Base-by-base conservation (phyloP, 495 filamentous ascomycete species). In the Xylaria sp. region DNA sequence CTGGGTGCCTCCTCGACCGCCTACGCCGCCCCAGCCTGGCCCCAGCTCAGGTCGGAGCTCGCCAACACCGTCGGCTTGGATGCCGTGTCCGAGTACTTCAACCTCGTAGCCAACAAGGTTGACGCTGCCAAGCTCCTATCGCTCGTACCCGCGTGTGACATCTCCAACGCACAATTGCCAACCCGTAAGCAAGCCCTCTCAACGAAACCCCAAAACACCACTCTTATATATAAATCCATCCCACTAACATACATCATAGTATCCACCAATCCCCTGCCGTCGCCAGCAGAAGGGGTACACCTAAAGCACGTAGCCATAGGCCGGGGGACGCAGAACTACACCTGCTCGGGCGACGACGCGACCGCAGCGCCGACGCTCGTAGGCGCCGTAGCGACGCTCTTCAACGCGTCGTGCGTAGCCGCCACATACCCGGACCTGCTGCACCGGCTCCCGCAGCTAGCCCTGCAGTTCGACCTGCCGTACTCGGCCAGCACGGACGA, bases 321-420 rank as follows among this genome's bases (percentile, higher is more conserved):
- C 75, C 91, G 93, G 43, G 95, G 95, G 46, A 95, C 90, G 14
- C 88, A 98, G 84, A 97, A 98, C 86, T 98, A 97, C 81, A 94
- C 93, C 69, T 98, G 95, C 85, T 84, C 87, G 44, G 77, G 85
- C 41, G 82, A 82, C 65, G 86, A 88, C 72, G 76, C 87, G 3
- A 80, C 84, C 1, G 86, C 89, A 5, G 77, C 81, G 0, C 95
- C 95, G n/a, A 78, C 77, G 5, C 80, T 89, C 21, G 78, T 86
- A 50, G 96, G 96, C 70, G 96, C 96, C 66, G 79, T 93, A 21
- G 96, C 96, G 58, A 90, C 86, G 31, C 93, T 99, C 71, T 98
- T 91, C 90, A 92, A 99, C 81, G 91, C 88, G 53, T 91, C 91
- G 61, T 99, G 95, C 84, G 76, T 93, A 33, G 92, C 92, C 9